These are phyloP conservation scores for barrel medic (Medicago truncatula) DNA, from an alignment of 306 rosid species.

Conservation along the genomic window DNA sequence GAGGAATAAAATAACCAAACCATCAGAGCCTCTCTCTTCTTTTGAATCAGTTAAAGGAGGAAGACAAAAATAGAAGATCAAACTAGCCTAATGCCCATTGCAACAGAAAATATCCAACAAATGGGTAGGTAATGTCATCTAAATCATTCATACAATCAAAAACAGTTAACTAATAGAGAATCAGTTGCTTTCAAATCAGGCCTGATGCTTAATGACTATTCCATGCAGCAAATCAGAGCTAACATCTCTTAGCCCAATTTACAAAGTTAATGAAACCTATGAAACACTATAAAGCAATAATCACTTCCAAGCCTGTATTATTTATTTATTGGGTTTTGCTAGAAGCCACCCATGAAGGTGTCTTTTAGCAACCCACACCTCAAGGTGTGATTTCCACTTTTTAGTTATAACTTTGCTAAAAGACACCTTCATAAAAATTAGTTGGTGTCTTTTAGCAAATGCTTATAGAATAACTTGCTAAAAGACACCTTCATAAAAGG, in stretches of 20 bases:
- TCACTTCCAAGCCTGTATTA: background rate
- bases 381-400: no score
- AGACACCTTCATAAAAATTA: no score
- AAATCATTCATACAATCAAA: background rate
- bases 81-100: constrained; percentile 37
- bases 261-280: background rate
- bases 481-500: no score
- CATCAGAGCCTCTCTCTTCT: background rate
- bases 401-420: no score
- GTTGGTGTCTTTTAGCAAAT: no score
- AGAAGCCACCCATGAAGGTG: no score
- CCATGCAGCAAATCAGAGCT: constrained; percentile 5
- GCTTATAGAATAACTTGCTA: no score
- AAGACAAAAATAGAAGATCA: background rate
- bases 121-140: constrained; percentile 14
- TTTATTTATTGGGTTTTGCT: no score
- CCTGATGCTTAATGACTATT: background rate
- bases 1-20: constrained; percentile 11
- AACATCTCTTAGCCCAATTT: constrained; percentile 12
- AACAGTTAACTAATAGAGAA: background rate
- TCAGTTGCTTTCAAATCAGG: constrained; percentile 5
- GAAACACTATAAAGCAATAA: background rate
- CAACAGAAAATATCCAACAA: constrained; percentile 42
- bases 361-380: no score
- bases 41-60: background rate